Base-by-base conservation (phyloP, 2,329 filamentous ascomycete species). In the Fusarium siculi region DNA sequence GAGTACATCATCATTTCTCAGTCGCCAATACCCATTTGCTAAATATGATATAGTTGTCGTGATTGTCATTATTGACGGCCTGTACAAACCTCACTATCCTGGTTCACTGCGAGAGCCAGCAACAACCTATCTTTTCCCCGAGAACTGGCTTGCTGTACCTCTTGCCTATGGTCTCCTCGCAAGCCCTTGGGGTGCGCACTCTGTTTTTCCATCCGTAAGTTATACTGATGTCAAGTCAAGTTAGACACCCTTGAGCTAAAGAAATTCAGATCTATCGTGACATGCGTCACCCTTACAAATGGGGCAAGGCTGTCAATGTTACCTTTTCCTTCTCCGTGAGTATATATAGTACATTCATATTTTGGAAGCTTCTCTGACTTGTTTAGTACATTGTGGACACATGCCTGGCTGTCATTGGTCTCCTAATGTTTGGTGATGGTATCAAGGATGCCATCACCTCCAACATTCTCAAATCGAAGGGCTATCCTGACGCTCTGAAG, bases 351-450 rank as follows among this genome's bases (percentile, higher is more conserved):
- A 9, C 32, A 28, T 32, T 25, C 4, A 16, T 18, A 10, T 30
- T 34, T 25, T 46, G 9, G 28, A 19, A 28, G 55, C 30, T 32
- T 43, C 19, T 44, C 67, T 77, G 49, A 61, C 37, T 44, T 9
- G 11, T 21, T 42, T 63, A 93, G 90, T 96, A 94, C 80, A 79
- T 93, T 25, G 88, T 98, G 18, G 96, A 98, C 80, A 87, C 92
- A 32, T 88, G 91, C 50, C 95, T 97, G 79, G 95, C 94, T 32
- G 88, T 96, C 49, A 89, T 93, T 16, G 96, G 96, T 43, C 89
- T 96, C 65, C 87, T 98, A 73, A 98, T 99, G 96, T 99, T 98
- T 81, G 96, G 96, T 68, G 93, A 97, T 75, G 88, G 85, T n/a
- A 93, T 97, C 60, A 89, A 88, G 63, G 95, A 97, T 72, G 94